Base-by-base conservation (phyloP, 805 yeast genomes). In the Metschnikowia cerradonensis region DNA sequence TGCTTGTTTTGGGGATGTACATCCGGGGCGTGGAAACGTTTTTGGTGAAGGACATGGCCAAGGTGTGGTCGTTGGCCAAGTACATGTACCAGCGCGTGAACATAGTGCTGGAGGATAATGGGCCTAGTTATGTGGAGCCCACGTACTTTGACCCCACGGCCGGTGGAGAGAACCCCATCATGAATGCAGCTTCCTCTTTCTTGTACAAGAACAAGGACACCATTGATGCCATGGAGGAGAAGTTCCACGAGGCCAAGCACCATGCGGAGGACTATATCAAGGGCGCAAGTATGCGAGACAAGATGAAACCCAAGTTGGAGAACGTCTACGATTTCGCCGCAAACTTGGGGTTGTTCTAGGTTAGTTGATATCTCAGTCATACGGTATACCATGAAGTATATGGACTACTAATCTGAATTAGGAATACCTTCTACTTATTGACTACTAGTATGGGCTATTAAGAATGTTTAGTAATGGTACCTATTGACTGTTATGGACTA, bases 21-120 rank as follows among this genome's bases (percentile, higher is more conserved):
- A 20, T 50, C 14, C 48, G 59, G 6, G 59, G 59, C 13, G 43
- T 44, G 7, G 50, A 47, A 41, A 38, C 49, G 15, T 54, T 56
- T 39, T 45, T 56, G 40, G 15, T 46, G 8, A 34, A 39, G 19
- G 59, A 55, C 42, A 30, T 49, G 31, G 30, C 19, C 8, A 22
- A 11, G 31, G 5, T 38, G 4, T 17, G 49, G 45, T 8, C 26
- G 31, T 19, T 26, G 15, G n/a, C 17, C 30, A 31, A 20, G 6
- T 31, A 31, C 20, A 6, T 45, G 14, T 31, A 36, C 33, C 31
- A 30, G 23, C 31, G 13, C 5, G 4, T 15, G 2, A 20, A 20
- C 22, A 6, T 14, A 6, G 14, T 8, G 13, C 8, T 3, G 30
- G 31, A 10, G 30, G 11, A 8, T 8, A 26, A 11, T 26, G 30